Conservation (phyloP, 202 grass and related monocot species). For the Bolboschoenoplectus hybrid region DNA sequence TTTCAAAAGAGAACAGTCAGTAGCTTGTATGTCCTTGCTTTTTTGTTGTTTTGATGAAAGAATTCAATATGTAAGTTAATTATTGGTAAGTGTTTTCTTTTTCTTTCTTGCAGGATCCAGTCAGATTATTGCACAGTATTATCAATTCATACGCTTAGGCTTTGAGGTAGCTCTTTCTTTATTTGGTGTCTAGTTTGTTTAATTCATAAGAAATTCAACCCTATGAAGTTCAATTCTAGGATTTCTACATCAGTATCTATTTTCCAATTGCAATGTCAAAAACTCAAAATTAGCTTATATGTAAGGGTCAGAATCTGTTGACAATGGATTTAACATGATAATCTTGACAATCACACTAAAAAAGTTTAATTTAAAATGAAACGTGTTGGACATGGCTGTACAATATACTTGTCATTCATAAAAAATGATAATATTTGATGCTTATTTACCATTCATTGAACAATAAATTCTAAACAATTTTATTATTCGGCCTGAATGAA, state of each 20-base stretch:
- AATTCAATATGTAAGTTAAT: conserved; percentile 18
- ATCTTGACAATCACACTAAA: neutral
- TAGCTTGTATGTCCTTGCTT: neutral
- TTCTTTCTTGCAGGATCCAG: conserved; percentile 61
- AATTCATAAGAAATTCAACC: neutral
- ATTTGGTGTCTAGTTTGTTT: neutral
- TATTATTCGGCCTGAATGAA: neutral
- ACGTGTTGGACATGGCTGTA: neutral
- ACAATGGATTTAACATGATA: neutral
- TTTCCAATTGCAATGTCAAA: neutral
- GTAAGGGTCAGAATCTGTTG: neutral
- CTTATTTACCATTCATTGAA: neutral
- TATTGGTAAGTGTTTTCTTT: neutral
- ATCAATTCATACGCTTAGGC: conserved; percentile 86
- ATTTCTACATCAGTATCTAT: neutral
- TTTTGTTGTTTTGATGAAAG: neutral
- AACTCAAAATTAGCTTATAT: neutral
- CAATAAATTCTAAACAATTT: neutral
- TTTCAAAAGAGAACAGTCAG: neutral
- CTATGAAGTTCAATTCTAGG: neutral
- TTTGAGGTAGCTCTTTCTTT: conserved; percentile 53
- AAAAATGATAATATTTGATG: neutral
- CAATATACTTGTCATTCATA: neutral
- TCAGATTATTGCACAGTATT: conserved; percentile 97
- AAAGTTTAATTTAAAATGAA: neutral